Conservation (phyloP, 148 eudicot species). For the Rhododendron molle region DNA sequence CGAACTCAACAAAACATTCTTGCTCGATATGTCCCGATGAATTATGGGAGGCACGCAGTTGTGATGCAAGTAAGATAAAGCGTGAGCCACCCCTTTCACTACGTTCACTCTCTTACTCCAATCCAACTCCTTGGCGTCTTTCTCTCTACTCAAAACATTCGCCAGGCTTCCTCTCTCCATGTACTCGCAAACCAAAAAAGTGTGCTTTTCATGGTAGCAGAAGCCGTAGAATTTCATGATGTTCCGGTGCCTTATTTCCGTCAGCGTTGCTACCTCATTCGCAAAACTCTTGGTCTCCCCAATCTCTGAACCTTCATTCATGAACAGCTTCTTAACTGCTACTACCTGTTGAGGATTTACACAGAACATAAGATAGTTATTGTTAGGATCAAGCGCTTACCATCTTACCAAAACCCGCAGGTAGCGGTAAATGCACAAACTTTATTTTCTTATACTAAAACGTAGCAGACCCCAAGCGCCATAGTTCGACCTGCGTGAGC, state of each 20-base stretch:
- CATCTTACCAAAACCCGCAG: too few relatives aligned
- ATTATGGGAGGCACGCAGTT: conserved; percentile 4
- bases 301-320: neutral
- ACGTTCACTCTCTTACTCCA: conserved; percentile 8
- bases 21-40: conserved; percentile 12
- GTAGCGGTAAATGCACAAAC: too few relatives aligned
- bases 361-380: neutral
- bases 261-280: conserved; percentile 12
- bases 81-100: neutral
- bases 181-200: conserved; percentile 6
- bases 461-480: too few relatives aligned
- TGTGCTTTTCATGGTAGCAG: neutral
- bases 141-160: neutral
- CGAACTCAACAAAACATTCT: neutral
- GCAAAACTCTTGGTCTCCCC: neutral
- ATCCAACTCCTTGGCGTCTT: conserved; percentile 6
- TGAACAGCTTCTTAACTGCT: conserved; percentile 21
- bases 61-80: conserved; percentile 10
- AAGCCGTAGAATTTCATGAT: conserved; percentile 10
- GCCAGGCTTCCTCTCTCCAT: conserved; percentile 12
- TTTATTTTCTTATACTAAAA: too few relatives aligned
- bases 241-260: conserved; percentile 8
- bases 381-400: too few relatives aligned
- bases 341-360: conserved; percentile 5
- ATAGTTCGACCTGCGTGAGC: too few relatives aligned